Evolutionary conservation across 495 filamentous ascomycete species (phyloP).

Genomic region (Penicillium parvum): DNA sequence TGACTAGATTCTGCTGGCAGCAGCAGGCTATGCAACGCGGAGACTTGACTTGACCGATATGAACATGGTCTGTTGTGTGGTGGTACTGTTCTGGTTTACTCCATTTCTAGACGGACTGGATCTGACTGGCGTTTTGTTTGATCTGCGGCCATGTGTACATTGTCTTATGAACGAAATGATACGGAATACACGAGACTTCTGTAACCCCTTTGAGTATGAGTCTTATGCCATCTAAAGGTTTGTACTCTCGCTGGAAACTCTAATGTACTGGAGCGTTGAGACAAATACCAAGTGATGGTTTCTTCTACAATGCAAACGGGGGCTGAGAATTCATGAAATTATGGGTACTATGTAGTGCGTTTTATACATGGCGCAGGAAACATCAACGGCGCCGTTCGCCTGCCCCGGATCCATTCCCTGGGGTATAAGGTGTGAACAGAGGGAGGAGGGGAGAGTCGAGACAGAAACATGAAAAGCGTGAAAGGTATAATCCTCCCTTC

Average conservation of each 20-base stretch:
- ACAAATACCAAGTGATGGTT: too few species aligned
- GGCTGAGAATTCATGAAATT: conserved; percentile 5
- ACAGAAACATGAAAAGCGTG: conserved; percentile 11
- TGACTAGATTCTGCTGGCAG: neutral
- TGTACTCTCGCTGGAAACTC: too few species aligned
- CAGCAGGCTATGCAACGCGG: conserved; percentile 1
- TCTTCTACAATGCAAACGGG: neutral
- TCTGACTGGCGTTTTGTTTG: conserved; percentile 12
- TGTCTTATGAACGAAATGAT: conserved; percentile 27
- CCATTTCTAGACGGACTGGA: conserved; percentile 11
- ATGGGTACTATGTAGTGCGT: conserved; percentile 15
- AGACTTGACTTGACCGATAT: conserved; percentile 21
- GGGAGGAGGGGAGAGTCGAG: conserved; percentile 18
- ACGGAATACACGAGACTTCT: neutral
- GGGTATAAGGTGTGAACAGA: conserved; percentile 24
- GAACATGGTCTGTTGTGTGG: conserved; percentile 25
- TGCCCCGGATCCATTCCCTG: conserved; percentile 21
- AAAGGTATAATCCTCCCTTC: neutral
- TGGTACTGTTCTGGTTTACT: conserved; percentile 5
- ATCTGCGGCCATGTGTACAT: conserved; percentile 18
- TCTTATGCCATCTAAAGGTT: too few species aligned
- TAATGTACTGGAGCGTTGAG: too few species aligned
- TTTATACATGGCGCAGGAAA: conserved; percentile 22
- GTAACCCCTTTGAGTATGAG: neutral
- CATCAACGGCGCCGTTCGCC: conserved; percentile 17